Base-by-base conservation (phyloP, 2,329 filamentous ascomycete species). In the Trichoderma asperellum region DNA sequence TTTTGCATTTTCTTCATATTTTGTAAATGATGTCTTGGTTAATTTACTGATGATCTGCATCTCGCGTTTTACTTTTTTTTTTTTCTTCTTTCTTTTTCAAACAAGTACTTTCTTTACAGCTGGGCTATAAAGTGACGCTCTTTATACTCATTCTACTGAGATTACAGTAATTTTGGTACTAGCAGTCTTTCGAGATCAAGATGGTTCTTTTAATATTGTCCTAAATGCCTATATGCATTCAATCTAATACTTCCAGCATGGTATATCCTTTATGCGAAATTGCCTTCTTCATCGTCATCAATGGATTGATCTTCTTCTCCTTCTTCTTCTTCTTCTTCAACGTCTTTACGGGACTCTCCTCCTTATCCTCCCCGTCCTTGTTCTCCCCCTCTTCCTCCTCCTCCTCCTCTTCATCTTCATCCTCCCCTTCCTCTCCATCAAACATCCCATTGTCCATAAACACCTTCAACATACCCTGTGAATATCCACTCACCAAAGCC, bases 231-330 rank as follows among this genome's bases (percentile, higher is more conserved):
- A 10, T 6, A n/a, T 3, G 5, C 34, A 14, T 2, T 77, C 74
- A 89, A 72, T 89, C 87, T 27, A 87, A 72, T 29, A 89, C 83
- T 73, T 79, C 78, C 67, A 89, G 73, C 85, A 88, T 87, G 1
- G 79, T 78, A 73, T 88, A 89, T 2, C 84, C 84, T 72, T 84
- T 82, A 72, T 88, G 85, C 2, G 79, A 77, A 27, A 88, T 82
- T 0, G 84, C 83, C 79, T 84, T 87, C 73, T 79, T 82, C 49
- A 89, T 79, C 11, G 81, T 75, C 6, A 62, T 73, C 43, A 83
- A 65, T 1, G 86, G 82, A 69, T 86, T 81, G 69, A 81, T 77
- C 76, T 81, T 81, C 37, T 73, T 73, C 75, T 81, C 81, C 73
- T 81, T 76, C 40, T 73, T 73, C 75, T 81, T 81, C 73, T 81